A percentile compares a stretch with the other conserved stretches of the same genome.
phyloP scores from a whole-genome alignment of 139 green algal species.

The Bryopsis sp. region DNA sequence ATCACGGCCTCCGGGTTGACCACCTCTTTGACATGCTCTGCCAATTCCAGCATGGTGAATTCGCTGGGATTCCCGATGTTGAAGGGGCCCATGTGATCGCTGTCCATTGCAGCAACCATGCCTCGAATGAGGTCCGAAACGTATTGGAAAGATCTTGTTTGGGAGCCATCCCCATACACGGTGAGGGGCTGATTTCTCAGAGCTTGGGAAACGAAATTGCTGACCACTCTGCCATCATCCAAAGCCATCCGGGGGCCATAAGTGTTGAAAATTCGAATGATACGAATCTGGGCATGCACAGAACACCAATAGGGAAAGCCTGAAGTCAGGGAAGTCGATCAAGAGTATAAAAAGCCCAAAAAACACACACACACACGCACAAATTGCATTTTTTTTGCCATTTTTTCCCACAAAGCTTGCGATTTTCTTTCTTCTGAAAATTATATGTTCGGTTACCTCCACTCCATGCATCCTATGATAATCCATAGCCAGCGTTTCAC shows the following conservation, averaged over 20 bases:
- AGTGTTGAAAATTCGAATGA: slow-evolving; percentile 99
- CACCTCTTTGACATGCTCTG: slow-evolving; percentile 71
- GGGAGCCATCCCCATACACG: slow-evolving; percentile 77
- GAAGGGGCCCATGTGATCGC: slow-evolving; percentile 88
- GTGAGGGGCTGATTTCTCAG: slow-evolving; percentile 68
- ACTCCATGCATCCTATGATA: slow-evolving; percentile 86
- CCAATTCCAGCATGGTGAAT: slow-evolving; percentile 99
- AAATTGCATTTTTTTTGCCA: too few species aligned
- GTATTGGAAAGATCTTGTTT: slow-evolving; percentile 86
- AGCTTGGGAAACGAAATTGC: slow-evolving; percentile 82
- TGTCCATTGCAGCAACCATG: slow-evolving; percentile 28
- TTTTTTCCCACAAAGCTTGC: too few species aligned
- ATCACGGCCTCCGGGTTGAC: slow-evolving; percentile 58
- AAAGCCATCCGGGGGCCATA: slow-evolving; percentile 96
- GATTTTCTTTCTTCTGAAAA: too few species aligned
- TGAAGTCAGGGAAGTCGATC: too few species aligned
- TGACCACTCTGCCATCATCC: slow-evolving; percentile 96
- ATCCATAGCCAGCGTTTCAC: slow-evolving; percentile 93
- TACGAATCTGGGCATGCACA: slow-evolving; percentile 55
- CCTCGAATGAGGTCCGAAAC: slow-evolving; percentile 61
- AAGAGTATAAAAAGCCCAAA: too few species aligned
- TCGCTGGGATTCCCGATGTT: slow-evolving; percentile 97
- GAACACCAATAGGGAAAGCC: too few species aligned
- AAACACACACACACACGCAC: too few species aligned
- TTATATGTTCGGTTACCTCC: too few species aligned